Evolutionary conservation across 768 basidiomycete species (phyloP).

Genomic region (Mycena polygramma): DNA sequence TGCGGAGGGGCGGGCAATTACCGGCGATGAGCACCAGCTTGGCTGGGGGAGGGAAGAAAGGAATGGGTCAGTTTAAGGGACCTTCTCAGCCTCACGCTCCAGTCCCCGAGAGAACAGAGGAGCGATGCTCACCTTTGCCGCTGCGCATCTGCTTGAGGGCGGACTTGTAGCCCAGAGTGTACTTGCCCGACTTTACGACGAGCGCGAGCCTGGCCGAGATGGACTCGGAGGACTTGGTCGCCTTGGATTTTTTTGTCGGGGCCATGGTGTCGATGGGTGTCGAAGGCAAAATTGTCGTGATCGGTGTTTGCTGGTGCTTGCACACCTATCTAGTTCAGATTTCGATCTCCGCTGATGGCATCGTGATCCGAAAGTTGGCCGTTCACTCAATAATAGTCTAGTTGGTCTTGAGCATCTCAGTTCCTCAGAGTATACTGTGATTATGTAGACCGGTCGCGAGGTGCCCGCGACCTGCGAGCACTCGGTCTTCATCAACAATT

Average conservation of each 20-base stretch:
- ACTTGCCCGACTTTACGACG: constrained; percentile 99
- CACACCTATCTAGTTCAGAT: background rate
- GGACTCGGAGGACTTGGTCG: constrained; percentile 93
- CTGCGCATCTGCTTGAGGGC: constrained; percentile 98
- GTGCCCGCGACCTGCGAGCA: too few relatives aligned
- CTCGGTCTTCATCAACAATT: too few relatives aligned
- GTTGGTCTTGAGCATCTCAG: too few relatives aligned
- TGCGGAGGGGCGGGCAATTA: constrained; percentile 98
- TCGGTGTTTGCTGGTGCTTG: constrained; percentile 16
- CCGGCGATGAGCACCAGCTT: constrained; percentile 99
- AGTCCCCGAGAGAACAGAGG: constrained; percentile 82
- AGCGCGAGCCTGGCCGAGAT: constrained; percentile 93
- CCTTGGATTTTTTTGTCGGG: constrained; percentile 95
- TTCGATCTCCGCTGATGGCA: background rate
- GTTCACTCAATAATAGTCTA: too few relatives aligned
- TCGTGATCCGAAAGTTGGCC: background rate
- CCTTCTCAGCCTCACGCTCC: constrained; percentile 99
- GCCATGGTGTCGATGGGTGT: constrained; percentile 70
- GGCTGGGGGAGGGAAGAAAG: constrained; percentile 65
- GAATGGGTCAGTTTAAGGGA: constrained; percentile 82
- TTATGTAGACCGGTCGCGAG: too few relatives aligned
- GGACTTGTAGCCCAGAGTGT: constrained; percentile 97
- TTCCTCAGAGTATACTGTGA: too few relatives aligned
- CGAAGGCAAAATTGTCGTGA: constrained; percentile 34
- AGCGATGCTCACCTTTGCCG: constrained; percentile 88